Base-by-base conservation (phyloP, 345 rosid genomes). In the Leavenworthia alabamica region DNA sequence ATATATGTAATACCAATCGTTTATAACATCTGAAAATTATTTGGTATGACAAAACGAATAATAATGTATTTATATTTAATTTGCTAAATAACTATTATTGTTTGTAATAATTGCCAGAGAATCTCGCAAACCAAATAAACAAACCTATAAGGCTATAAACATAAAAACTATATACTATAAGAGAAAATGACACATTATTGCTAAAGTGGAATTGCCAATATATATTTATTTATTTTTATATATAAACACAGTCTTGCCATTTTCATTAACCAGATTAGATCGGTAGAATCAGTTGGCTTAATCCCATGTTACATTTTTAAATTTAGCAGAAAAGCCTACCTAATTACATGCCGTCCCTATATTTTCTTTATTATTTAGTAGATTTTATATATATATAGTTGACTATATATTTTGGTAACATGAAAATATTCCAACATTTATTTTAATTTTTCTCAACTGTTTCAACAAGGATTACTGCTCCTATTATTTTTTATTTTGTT, bases 1-100 rank as follows among this genome's bases (percentile, higher is more conserved):
- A 64, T 64, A 57, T 71, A 41, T 71, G 70, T 58, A 64, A 64
- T 56, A 56, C 44, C 70, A 76, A 74, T 78, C 64, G 74, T 81
- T 76, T 50, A 27, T 23, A 48, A 50, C 65, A 71, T 71, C 75
- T 71, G 66, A 57, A 64, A 71, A 32, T 61, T 65, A 67, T 60
- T 54, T 68, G 65, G 33, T 43, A 40, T 29, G 47, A 60, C 58
- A 26, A 60, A 52, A 75, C 67, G 44, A 53, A 54, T 43, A 57
- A 13, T 39, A 20, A 1, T 20, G 22, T 20, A 44, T 43, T 20
- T 64, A 4, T 49, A 41, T 39, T 39, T 49, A 17, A 13, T 57
- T 40, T 56, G 50, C 41, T 35, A 50, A 58, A 50, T 39, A 64
- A 58, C 56, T 50, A 33, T 14, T 36, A 48, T 39, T 71, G n/a